Percentiles rank a stretch among this genome's conserved stretches.
phyloP scores from a whole-genome alignment of 1,139 yeast genomes.

The Pneumocystis carinii region DNA sequence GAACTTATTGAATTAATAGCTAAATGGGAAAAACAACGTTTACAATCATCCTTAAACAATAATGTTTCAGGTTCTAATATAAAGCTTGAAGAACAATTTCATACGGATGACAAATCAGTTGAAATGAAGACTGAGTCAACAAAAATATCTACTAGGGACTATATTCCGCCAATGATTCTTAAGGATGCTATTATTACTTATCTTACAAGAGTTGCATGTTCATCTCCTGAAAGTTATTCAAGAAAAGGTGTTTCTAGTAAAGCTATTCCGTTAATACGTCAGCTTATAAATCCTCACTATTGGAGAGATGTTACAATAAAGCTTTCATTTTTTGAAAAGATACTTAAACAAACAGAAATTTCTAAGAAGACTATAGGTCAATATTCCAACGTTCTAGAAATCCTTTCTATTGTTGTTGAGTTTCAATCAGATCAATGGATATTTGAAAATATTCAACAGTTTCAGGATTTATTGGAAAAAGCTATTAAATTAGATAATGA shows the following conservation, averaged over 20 bases:
- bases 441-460: constrained; percentile 45
- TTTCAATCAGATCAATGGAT: constrained; percentile 71
- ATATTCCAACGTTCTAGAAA: constrained; percentile 82
- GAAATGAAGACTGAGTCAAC: constrained; percentile 11
- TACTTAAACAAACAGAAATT: constrained; percentile 63
- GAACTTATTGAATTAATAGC: constrained; percentile 76
- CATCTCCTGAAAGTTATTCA: constrained; percentile 70
- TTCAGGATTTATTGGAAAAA: constrained; percentile 65
- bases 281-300: constrained; percentile 50
- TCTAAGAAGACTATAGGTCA: constrained; percentile 49
- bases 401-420: constrained; percentile 67
- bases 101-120: constrained; percentile 2
- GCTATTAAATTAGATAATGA: constrained; percentile 55
- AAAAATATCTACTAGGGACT: constrained; percentile 5
- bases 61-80: background rate
- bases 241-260: constrained; percentile 73
- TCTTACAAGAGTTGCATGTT: constrained; percentile 73
- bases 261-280: constrained; percentile 61
- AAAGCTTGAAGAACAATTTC: background rate
- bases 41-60: background rate
- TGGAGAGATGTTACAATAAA: constrained; percentile 87
- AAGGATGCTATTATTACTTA: constrained; percentile 88
- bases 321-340: constrained; percentile 71
- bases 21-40: constrained; percentile 53
- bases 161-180: constrained; percentile 29